Evolutionary conservation across 2,329 filamentous ascomycete genomes (phyloP).

Genomic region (Ascochyta lentis): DNA sequence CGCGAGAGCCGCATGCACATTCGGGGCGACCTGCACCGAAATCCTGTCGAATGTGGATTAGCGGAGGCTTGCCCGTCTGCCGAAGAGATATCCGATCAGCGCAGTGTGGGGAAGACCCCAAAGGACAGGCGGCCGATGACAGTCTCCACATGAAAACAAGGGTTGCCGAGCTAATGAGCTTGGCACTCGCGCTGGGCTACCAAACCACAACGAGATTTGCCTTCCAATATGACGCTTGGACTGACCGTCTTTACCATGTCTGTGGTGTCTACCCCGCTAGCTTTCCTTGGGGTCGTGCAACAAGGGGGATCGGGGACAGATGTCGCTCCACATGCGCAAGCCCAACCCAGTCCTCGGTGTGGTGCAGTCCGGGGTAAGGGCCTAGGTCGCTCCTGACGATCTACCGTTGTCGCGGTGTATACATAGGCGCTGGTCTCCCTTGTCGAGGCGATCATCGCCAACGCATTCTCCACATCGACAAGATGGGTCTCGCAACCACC

Average conservation of each 20-base stretch:
- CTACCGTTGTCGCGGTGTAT: background rate
- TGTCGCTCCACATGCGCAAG: conserved; percentile 1
- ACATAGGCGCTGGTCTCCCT: background rate
- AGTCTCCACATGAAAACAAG: background rate
- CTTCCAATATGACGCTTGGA: background rate
- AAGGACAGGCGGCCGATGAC: background rate
- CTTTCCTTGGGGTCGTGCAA: background rate
- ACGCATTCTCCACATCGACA: background rate
- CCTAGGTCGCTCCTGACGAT: background rate
- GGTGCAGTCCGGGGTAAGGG: conserved; percentile 4
- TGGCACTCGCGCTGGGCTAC: background rate
- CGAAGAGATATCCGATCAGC: background rate
- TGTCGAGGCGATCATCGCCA: conserved; percentile 7
- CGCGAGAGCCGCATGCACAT: background rate
- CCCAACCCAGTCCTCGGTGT: background rate
- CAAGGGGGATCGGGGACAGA: conserved; percentile 1
- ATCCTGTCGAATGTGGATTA: background rate
- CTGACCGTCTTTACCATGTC: background rate
- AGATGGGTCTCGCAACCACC: conserved; percentile 26
- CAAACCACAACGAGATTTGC: background rate
- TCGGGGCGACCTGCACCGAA: conserved; percentile 10
- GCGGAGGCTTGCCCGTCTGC: conserved; percentile 1
- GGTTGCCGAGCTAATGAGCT: background rate
- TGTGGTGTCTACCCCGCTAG: conserved; percentile 6
- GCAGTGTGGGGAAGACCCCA: background rate